These are phyloP conservation scores for Mycena alexandri DNA, from an alignment of 768 basidiomycete genomes.

Conservation along the genomic window DNA sequence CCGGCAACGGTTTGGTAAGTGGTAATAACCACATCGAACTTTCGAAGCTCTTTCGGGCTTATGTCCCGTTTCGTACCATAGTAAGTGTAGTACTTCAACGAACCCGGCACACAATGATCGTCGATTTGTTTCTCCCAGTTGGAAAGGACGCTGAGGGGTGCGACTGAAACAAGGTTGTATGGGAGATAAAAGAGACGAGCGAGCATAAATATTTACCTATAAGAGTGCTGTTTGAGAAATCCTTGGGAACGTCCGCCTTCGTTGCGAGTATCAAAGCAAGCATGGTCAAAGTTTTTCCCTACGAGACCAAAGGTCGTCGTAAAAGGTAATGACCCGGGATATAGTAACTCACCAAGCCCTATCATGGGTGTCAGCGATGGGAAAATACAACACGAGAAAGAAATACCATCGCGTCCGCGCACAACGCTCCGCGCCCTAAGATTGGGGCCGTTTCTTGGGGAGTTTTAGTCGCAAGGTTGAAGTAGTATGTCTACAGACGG, in stretches of 20 bases:
- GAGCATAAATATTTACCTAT: conserved; percentile 75
- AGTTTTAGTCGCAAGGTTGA: conserved; percentile 86
- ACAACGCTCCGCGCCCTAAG: conserved; percentile 87
- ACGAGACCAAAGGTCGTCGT: background rate
- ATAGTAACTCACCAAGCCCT: conserved; percentile 58
- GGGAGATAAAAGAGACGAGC: background rate
- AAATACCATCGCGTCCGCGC: conserved; percentile 89
- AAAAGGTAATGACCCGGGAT: background rate
- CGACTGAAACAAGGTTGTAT: conserved; percentile 59
- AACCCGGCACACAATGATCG: conserved; percentile 73
- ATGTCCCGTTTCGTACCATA: conserved; percentile 78
- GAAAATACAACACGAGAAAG: background rate
- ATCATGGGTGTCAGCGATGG: conserved; percentile 10
- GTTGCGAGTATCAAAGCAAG: conserved; percentile 85
- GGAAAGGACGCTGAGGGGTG: conserved; percentile 85
- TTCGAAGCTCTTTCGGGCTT: conserved; percentile 68
- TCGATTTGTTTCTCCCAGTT: conserved; percentile 91
- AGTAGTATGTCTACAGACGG: conserved; percentile 68
- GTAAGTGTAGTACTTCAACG: conserved; percentile 72
- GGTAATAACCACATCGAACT: conserved; percentile 84
- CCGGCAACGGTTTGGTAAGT: conserved; percentile 82
- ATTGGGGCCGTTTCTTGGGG: conserved; percentile 74
- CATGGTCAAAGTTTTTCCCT: conserved; percentile 95
- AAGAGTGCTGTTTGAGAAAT: conserved; percentile 77
- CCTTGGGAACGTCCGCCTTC: conserved; percentile 67